phyloP scores from a whole-genome alignment of 2,329 filamentous ascomycete species.

The Metarhizium rileyi region DNA sequence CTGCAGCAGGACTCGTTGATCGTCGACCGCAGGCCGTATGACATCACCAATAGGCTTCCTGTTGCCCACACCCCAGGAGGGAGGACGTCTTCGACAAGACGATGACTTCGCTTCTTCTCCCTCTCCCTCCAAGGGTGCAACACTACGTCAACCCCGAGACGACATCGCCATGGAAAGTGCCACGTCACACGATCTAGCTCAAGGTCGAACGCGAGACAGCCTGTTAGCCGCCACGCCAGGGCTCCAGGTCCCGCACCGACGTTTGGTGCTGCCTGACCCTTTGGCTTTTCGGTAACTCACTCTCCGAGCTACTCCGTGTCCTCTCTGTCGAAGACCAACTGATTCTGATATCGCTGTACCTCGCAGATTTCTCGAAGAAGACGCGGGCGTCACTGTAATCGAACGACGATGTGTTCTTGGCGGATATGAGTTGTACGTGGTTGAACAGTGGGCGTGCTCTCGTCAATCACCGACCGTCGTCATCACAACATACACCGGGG shows the following conservation, averaged over 20 bases:
- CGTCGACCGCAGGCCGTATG: constrained; percentile 1
- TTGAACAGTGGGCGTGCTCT: constrained; percentile 97
- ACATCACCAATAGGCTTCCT: constrained; percentile 8
- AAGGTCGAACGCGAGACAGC: constrained; percentile 8
- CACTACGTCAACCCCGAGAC: neutral
- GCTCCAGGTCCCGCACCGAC: constrained; percentile 26
- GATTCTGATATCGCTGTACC: neutral
- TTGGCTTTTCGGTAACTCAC: constrained; percentile 41
- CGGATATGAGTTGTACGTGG: constrained; percentile 87
- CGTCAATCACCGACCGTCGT: constrained; percentile 81
- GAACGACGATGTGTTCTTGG: constrained; percentile 59
- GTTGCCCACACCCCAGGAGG: constrained; percentile 7
- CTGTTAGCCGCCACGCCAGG: constrained; percentile 7
- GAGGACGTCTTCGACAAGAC: constrained; percentile 5
- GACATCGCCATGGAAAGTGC: constrained; percentile 3
- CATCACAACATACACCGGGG: constrained; percentile 88
- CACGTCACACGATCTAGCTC: neutral
- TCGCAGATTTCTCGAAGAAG: constrained; percentile 70
- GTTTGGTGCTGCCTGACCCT: constrained; percentile 49
- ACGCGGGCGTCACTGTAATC: constrained; percentile 64
- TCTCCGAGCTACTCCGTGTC: neutral
- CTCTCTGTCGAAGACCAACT: constrained; percentile 1
- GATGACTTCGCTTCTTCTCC: constrained; percentile 4
- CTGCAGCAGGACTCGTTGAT: neutral
- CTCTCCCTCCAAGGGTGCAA: neutral